Evolutionary conservation across 257 asterid genomes (phyloP), one percentile per base, ranked within the genome.

Genomic region (Rubia yunnanensis): DNA sequence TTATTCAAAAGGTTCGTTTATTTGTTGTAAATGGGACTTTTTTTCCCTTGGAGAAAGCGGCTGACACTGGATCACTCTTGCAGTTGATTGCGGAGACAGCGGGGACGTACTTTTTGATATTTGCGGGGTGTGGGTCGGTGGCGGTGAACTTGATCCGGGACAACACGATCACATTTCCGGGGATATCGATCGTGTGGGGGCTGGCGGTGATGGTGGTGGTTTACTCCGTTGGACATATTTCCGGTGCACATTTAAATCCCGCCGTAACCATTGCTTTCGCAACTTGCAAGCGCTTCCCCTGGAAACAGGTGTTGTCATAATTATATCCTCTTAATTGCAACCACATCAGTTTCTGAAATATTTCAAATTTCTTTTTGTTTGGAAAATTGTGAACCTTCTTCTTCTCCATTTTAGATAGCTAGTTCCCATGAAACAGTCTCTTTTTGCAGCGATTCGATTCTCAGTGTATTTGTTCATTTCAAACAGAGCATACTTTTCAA

Each of bases 1-100:
- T 90, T 32, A 26, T 88, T 2, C 97, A 90, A 63, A 90, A 90
- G 96, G 97, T 86, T 36, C 73, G 0, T 20, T 7, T n/a, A n/a
- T n/a, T n/a, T n/a, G n/a, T n/a, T n/a, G n/a, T n/a, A n/a, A n/a
- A n/a, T n/a, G n/a, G n/a, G n/a, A n/a, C n/a, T n/a, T n/a, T n/a
- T n/a, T n/a, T n/a, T n/a, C n/a, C n/a, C n/a, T n/a, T n/a, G n/a
- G n/a, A n/a, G n/a, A n/a, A n/a, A n/a, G n/a, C n/a, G n/a, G n/a
- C 36, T 32, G 6, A 6, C 3, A 32, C 3, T 32, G 3, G 36
- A 32, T 2, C 13, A 18, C n/a, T 28, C 8, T 5, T 2, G 24
- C 64, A 78, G 82, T 10, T 78, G 34, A 68, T 78, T 24, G 82
- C 82, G 22, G 82, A 78, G 59, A 55, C 67, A 22, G 36, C 73